These are phyloP conservation scores for Plantago lanceolata DNA, from an alignment of 305 asterid species.

Conservation along the genomic window DNA sequence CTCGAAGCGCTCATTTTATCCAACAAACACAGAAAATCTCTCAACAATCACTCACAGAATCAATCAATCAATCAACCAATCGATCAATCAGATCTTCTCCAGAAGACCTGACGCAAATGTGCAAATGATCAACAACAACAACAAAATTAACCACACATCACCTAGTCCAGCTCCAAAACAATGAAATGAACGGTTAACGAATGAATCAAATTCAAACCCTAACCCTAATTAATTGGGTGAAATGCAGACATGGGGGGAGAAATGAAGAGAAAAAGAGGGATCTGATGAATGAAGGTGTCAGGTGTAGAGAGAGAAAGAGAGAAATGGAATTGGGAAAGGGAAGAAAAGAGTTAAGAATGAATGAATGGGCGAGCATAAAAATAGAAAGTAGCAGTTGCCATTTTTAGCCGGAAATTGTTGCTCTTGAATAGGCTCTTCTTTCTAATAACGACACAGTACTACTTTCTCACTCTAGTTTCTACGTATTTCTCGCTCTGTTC, in stretches of 20 bases:
- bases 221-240: conserved; percentile 34
- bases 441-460: background rate
- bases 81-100: conserved; percentile 51
- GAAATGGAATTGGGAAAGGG: background rate
- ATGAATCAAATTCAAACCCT: conserved; percentile 35
- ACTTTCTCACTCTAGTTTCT: background rate
- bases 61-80: conserved; percentile 2
- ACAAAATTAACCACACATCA: conserved; percentile 23
- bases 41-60: background rate
- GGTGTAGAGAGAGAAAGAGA: background rate
- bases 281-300: background rate
- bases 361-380: conserved; percentile 31
- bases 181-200: background rate
- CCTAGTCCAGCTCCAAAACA: background rate
- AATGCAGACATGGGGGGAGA: conserved; percentile 14
- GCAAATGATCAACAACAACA: conserved; percentile 4
- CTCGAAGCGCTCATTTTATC: conserved; percentile 67
- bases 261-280: conserved; percentile 23
- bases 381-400: conserved; percentile 1
- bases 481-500: too few relatives aligned
- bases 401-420: conserved; percentile 14
- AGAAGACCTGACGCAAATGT: conserved; percentile 47
- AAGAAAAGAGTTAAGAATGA: conserved; percentile 1
- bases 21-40: conserved; percentile 15
- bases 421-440: conserved; percentile 4